Conservation (phyloP, 2,329 filamentous ascomycete species). For the Blastomyces percursus region DNA sequence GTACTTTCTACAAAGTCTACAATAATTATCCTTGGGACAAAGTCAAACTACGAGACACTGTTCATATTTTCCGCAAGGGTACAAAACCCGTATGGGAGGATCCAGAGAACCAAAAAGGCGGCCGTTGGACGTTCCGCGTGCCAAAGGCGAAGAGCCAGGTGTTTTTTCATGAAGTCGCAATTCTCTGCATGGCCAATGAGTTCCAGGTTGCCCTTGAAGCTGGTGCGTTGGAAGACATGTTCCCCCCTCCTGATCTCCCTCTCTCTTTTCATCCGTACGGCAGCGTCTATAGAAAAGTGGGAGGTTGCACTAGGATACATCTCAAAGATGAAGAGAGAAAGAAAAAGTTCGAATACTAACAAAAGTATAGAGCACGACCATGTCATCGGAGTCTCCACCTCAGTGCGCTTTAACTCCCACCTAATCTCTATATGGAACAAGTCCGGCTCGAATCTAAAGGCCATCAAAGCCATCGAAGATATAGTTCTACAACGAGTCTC, state of each 20-base stretch:
- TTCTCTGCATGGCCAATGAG: conserved; percentile 29
- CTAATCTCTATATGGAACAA: conserved; percentile 92
- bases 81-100: conserved; percentile 76
- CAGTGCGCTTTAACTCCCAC: conserved; percentile 78
- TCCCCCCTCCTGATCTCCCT: neutral
- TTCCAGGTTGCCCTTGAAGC: conserved; percentile 59
- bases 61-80: conserved; percentile 69
- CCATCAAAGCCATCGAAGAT: conserved; percentile 61
- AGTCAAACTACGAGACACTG: conserved; percentile 64
- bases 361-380: conserved; percentile 57
- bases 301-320: neutral
- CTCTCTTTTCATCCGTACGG: neutral
- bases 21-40: conserved; percentile 69
- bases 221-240: conserved; percentile 50
- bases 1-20: conserved; percentile 62
- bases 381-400: conserved; percentile 77
- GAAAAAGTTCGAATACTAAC: neutral
- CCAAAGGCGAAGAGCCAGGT: conserved; percentile 58
- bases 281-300: neutral
- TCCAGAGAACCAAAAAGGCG: conserved; percentile 71
- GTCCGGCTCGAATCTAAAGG: conserved; percentile 66
- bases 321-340: neutral
- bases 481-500: conserved; percentile 65
- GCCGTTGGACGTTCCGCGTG: conserved; percentile 86
- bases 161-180: conserved; percentile 29